Evolutionary conservation across 495 filamentous ascomycete species (phyloP), one percentile per base, ranked within the genome.

Genomic region (Aspergillus carlsbadensis): DNA sequence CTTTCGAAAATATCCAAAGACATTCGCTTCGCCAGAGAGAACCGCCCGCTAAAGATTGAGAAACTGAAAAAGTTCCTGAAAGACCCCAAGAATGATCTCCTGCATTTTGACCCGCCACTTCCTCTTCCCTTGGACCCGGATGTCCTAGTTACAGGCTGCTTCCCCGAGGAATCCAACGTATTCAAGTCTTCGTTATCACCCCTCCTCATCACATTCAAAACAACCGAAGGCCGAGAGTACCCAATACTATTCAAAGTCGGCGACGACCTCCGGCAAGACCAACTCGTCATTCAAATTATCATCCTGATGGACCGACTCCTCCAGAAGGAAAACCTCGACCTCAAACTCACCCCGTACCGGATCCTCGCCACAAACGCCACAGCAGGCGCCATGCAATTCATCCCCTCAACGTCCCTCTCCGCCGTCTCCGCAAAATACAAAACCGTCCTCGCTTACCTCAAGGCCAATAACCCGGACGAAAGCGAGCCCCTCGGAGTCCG

Each of bases 231-330:
- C 4, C 76, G 78, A 36, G 87, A 87, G 57, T 98, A 98, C 68
- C 87, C 91, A 15, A 86, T 99, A 48, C 85, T 97, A 42, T 98
- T 98, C 82, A 99, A 99, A 71, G 92, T 91, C 3, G 94, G 94
- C 37, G 94, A 99, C 65, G 94, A 99, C 65, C 81, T 99, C 36
- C 89, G 94, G 0, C 94, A 99, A 71, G 94, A 99, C 63, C 94
- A 99, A 70, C 83, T 99, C 0, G 92, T 98, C 43, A 95, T 99
- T 58, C 94, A 99, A 59, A 97, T 98, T 63, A 96, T 99, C 69
- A 95, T 88, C 1, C 81, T 99, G 44, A 99, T 99, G 94, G 94
- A 99, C 64, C 88, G 92, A 24, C 86, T 99, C 14, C 83, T 99
- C 11, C 89, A 87, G 44, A 97, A 98, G 62, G 94, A 98, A 66